Evolutionary conservation across 2,329 filamentous ascomycete species (phyloP).

Genomic region (Albophoma yamanashiensis): DNA sequence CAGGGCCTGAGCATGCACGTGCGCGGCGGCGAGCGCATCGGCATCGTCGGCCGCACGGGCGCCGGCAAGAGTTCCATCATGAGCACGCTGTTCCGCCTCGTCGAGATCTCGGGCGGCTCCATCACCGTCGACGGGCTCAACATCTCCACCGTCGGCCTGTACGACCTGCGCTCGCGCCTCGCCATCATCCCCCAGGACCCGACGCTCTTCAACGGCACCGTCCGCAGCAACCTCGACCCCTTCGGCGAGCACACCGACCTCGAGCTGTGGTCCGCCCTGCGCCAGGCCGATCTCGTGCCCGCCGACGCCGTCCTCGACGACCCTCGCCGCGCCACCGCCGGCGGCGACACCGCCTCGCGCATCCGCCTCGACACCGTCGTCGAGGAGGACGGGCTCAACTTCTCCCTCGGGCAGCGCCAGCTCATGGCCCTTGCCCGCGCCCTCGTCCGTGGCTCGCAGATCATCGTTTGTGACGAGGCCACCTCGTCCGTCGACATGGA

Average conservation of each 20-base stretch:
- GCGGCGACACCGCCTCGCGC: constrained; percentile 62
- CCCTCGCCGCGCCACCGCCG: constrained; percentile 34
- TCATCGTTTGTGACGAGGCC: constrained; percentile 96
- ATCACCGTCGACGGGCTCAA: constrained; percentile 57
- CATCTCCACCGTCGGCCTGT: constrained; percentile 63
- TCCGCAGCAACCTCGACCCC: constrained; percentile 70
- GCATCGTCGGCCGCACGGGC: constrained; percentile 71
- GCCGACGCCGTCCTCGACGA: constrained; percentile 57
- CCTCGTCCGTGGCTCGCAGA: constrained; percentile 74
- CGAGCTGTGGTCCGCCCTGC: constrained; percentile 66
- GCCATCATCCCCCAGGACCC: constrained; percentile 81
- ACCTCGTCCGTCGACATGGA: constrained; percentile 92
- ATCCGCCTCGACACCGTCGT: constrained; percentile 78
- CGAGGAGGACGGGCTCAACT: constrained; percentile 92
- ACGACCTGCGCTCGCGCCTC: constrained; percentile 64
- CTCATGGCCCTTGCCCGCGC: constrained; percentile 90
- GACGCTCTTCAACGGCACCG: constrained; percentile 71
- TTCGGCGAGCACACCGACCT: constrained; percentile 70
- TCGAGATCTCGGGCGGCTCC: constrained; percentile 51
- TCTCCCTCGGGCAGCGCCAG: constrained; percentile 88
- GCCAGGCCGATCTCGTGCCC: constrained; percentile 63
- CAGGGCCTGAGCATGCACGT: constrained; percentile 63
- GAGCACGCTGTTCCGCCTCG: constrained; percentile 69
- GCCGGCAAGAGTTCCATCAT: constrained; percentile 80
- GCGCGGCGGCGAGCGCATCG: constrained; percentile 65